These are phyloP conservation scores for Sporothrix brasiliensis DNA, from an alignment of 2,329 filamentous ascomycete genomes.

Conservation along the genomic window DNA sequence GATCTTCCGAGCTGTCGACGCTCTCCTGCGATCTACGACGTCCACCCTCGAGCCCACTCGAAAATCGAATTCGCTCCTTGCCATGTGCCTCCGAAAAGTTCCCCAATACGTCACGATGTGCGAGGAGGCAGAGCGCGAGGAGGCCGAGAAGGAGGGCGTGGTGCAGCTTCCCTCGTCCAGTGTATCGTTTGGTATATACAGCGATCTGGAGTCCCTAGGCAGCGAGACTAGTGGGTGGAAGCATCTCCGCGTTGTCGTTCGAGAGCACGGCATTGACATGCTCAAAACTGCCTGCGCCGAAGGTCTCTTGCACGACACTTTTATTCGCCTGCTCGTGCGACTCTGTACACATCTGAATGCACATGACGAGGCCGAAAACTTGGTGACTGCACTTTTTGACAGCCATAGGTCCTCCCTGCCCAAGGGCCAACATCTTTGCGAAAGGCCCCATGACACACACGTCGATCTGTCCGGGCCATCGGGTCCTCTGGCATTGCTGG, in stretches of 20 bases:
- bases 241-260: conserved; percentile 50
- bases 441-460: conserved; percentile 33
- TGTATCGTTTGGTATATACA: conserved; percentile 52
- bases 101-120: conserved; percentile 53
- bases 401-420: neutral
- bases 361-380: conserved; percentile 47
- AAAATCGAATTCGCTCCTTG: conserved; percentile 48
- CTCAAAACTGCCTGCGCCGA: conserved; percentile 49
- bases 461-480: conserved; percentile 40
- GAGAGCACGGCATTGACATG: conserved; percentile 52
- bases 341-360: conserved; percentile 47
- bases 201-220: conserved; percentile 52
- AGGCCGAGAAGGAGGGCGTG: conserved; percentile 46
- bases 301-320: conserved; percentile 48
- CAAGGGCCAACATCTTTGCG: neutral
- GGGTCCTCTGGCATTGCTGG: conserved; percentile 38
- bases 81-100: conserved; percentile 54
- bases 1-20: conserved; percentile 51
- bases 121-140: conserved; percentile 47
- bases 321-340: conserved; percentile 48
- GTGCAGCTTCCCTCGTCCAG: conserved; percentile 44
- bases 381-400: conserved; percentile 45
- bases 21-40: conserved; percentile 49
- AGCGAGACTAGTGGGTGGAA: conserved; percentile 48
- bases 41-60: neutral